These are phyloP conservation scores for Xylaria sp. DNA, from an alignment of 2,329 filamentous ascomycete genomes.

Conservation along the genomic window DNA sequence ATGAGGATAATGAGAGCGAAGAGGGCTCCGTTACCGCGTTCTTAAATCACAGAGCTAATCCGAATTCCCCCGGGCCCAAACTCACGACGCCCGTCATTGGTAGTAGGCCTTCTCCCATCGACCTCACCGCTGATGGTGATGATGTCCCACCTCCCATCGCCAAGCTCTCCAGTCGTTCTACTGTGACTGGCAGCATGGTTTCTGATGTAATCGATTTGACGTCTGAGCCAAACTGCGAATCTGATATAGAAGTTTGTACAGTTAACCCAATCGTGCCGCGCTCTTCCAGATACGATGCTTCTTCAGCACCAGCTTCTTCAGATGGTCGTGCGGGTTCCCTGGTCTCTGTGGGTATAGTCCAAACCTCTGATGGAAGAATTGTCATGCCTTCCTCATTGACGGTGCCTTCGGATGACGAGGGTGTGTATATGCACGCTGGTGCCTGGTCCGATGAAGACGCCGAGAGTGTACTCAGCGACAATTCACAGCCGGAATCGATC, in stretches of 20 bases:
- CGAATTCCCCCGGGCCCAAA: neutral
- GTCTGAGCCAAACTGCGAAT: conserved; percentile 40
- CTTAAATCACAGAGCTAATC: neutral
- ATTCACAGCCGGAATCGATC: conserved; percentile 5
- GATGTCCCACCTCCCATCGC: conserved; percentile 19
- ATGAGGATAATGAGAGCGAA: conserved; percentile 31
- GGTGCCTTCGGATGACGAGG: conserved; percentile 13
- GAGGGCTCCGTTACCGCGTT: conserved; percentile 15
- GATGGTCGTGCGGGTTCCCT: neutral
- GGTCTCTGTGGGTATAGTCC: neutral
- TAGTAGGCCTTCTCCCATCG: conserved; percentile 34
- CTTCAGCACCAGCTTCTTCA: conserved; percentile 1
- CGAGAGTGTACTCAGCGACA: neutral
- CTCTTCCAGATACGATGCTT: neutral
- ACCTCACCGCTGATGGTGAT: conserved; percentile 42
- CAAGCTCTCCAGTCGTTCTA: conserved; percentile 4
- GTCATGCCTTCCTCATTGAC: neutral
- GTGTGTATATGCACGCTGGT: neutral
- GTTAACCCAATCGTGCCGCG: neutral
- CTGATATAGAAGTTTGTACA: conserved; percentile 26
- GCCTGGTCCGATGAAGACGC: conserved; percentile 24
- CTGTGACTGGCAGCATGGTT: conserved; percentile 17
- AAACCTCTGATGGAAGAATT: conserved; percentile 2
- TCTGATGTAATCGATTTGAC: conserved; percentile 45
- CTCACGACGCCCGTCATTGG: conserved; percentile 9